Evolutionary conservation across 108 stramenopile genomes (phyloP), one percentile per base, ranked within the genome.

Genomic region (Cyclotella sp.): DNA sequence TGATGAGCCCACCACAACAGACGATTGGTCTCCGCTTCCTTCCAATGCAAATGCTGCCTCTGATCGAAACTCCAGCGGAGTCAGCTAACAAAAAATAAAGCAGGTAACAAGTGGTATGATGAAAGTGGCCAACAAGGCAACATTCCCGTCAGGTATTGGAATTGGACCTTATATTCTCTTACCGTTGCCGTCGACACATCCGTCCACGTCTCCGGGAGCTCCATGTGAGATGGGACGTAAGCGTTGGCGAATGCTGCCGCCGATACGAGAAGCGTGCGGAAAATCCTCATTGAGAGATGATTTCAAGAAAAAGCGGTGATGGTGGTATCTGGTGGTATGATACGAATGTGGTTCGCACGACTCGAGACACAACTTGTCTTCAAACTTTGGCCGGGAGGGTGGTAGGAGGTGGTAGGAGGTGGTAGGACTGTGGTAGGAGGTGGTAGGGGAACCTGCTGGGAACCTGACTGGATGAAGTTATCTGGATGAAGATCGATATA

Each of bases 181-280:
- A 78, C 77, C 63, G 70, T 68, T 57, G 63, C 52, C 11, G 55
- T 57, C 7, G 72, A 62, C 7, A 83, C 41, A 49, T 83, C 76
- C 0, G 55, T 63, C 76, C 76, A 76, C 6, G 74, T 41, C 16
- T 73, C 49, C 27, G 81, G 75, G 15, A 82, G 75, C 18, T 82
- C 81, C 81, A 82, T 72, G 65, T 77, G 71, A 9, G 82, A 62
- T 18, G 82, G 82, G 11, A 83, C 72, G 28, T 83, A 83, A 4
- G 82, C 76, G 58, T 53, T 45, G 16, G 71, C 57, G n/a, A 44
- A 19, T 10, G 73, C 52, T 24, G 53, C 61, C 30, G 69, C 69
- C 28, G 73, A 74, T 29, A 66, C 73, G 51, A 74, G 28, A 45
- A 81, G 43, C 28, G 54, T 26, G n/a, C 55, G 68, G 53, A 75